A percentile compares a stretch with the other conserved stretches of the same genome.
Evolutionary conservation across 1,284 basidiomycete genomes (phyloP).

Genomic region (Irpex lacteus): DNA sequence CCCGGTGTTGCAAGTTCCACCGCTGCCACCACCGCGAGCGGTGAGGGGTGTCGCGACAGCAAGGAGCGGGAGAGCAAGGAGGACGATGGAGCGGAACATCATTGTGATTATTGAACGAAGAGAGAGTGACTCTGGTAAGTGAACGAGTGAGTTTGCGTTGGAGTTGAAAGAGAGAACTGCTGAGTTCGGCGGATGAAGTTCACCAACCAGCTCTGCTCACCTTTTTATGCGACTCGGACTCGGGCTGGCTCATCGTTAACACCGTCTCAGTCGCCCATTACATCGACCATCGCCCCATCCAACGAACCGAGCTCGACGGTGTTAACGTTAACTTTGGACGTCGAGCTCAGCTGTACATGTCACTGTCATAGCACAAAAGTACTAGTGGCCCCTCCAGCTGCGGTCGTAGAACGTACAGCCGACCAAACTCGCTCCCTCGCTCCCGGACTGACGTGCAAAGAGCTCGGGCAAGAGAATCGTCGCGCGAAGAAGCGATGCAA

Average conservation of each 20-base stretch:
- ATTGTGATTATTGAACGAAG: neutral
- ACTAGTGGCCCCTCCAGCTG: too few relatives aligned
- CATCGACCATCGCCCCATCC: too few relatives aligned
- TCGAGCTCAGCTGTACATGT: too few relatives aligned
- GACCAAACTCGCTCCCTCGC: too few relatives aligned
- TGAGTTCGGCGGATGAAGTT: neutral
- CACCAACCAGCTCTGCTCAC: neutral
- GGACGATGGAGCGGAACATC: slow-evolving; percentile 2
- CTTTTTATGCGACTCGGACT: neutral
- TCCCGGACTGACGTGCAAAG: neutral
- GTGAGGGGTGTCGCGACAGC: slow-evolving; percentile 7
- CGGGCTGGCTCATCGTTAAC: too few relatives aligned
- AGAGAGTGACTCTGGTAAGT: neutral
- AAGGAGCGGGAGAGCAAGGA: slow-evolving; percentile 7
- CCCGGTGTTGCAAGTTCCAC: neutral
- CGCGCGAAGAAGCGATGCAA: neutral
- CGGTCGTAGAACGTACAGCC: too few relatives aligned
- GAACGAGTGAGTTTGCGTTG: neutral
- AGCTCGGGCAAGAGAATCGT: neutral
- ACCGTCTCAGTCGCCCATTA: too few relatives aligned
- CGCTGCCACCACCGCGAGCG: neutral
- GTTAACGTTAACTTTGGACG: too few relatives aligned
- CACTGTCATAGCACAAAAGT: too few relatives aligned
- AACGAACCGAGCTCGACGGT: neutral
- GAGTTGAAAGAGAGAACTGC: neutral